Percentiles rank a stretch among this genome's conserved stretches.
Conservation (phyloP, 352 stramenopile species). For the Pythium angustatum region DNA sequence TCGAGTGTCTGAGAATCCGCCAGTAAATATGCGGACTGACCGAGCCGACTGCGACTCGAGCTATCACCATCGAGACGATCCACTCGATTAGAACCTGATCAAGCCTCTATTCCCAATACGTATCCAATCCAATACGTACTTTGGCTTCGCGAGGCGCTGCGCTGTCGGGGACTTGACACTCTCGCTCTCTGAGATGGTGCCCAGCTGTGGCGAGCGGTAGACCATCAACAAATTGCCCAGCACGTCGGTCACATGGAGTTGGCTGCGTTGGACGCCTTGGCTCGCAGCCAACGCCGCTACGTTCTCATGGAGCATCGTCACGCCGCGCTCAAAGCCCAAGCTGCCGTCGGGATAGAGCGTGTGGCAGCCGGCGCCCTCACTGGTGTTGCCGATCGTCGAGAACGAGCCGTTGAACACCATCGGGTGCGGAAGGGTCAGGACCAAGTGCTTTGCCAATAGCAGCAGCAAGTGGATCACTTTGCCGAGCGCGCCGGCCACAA, state of each 20-base stretch:
- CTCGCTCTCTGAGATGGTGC: conserved; percentile 28
- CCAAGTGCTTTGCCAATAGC: conserved; percentile 69
- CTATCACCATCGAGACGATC: neutral
- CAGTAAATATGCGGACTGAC: conserved; percentile 37
- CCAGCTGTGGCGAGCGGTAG: conserved; percentile 42
- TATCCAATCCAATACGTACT: conserved; percentile 4
- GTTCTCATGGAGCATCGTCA: conserved; percentile 81
- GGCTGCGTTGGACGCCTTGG: conserved; percentile 42
- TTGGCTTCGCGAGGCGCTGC: neutral
- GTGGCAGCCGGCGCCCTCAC: conserved; percentile 74
- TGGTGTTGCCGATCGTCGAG: conserved; percentile 82
- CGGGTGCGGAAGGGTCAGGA: conserved; percentile 72
- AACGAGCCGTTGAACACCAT: conserved; percentile 88
- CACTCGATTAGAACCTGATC: no score
- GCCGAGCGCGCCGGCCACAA: conserved; percentile 66
- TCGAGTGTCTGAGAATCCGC: conserved; percentile 52
- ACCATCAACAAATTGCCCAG: conserved; percentile 69
- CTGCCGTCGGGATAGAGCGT: conserved; percentile 84
- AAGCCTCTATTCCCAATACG: no score
- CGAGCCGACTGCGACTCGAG: conserved; percentile 20
- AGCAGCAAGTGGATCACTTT: conserved; percentile 79
- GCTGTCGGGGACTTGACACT: neutral
- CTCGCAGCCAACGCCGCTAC: conserved; percentile 54
- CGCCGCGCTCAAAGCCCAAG: conserved; percentile 68
- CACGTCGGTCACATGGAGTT: conserved; percentile 57